phyloP scores from a whole-genome alignment of 2,329 filamentous ascomycete genomes.

The Zalaria sp. region DNA sequence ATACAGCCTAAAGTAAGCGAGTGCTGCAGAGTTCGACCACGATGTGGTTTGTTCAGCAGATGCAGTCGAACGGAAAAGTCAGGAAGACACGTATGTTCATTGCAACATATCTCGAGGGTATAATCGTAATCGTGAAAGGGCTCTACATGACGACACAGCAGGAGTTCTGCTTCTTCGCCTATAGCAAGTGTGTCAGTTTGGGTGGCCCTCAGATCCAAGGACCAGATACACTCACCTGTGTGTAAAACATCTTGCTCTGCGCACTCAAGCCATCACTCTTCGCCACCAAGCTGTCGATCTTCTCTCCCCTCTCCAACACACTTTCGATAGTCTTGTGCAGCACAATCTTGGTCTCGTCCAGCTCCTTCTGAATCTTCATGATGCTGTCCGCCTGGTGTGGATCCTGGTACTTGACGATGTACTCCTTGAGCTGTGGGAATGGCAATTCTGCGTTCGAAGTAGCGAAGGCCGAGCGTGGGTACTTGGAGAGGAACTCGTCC shows the following conservation, averaged over 20 bases:
- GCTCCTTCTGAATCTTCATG: conserved; percentile 71
- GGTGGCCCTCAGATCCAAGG: not conserved
- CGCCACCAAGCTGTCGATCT: conserved; percentile 83
- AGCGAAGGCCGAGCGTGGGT: conserved; percentile 57
- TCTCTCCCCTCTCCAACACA: conserved; percentile 78
- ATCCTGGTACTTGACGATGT: conserved; percentile 69
- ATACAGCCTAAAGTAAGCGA: too few species aligned
- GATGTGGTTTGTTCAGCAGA: too few species aligned
- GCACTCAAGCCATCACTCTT: conserved; percentile 85
- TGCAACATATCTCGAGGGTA: conserved; percentile 1
- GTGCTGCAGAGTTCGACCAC: too few species aligned
- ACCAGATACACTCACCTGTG: conserved; percentile 37
- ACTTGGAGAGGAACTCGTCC: conserved; percentile 70
- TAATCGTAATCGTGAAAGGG: conserved; percentile 1
- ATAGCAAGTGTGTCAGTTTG: conserved; percentile 32
- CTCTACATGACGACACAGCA: conserved; percentile 42
- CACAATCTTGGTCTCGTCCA: conserved; percentile 95
- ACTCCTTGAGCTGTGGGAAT: conserved; percentile 67
- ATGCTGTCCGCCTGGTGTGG: conserved; percentile 83
- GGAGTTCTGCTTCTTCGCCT: conserved; percentile 48
- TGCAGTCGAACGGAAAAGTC: too few species aligned
- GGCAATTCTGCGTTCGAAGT: conserved; percentile 36
- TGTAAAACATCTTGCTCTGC: conserved; percentile 98
- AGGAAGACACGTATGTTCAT: too few species aligned
- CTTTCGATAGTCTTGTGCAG: conserved; percentile 94